A percentile compares a stretch with the other conserved stretches of the same genome.
Evolutionary conservation across 2,329 filamentous ascomycete species (phyloP).

Genomic region (Epichloe glyceriae): DNA sequence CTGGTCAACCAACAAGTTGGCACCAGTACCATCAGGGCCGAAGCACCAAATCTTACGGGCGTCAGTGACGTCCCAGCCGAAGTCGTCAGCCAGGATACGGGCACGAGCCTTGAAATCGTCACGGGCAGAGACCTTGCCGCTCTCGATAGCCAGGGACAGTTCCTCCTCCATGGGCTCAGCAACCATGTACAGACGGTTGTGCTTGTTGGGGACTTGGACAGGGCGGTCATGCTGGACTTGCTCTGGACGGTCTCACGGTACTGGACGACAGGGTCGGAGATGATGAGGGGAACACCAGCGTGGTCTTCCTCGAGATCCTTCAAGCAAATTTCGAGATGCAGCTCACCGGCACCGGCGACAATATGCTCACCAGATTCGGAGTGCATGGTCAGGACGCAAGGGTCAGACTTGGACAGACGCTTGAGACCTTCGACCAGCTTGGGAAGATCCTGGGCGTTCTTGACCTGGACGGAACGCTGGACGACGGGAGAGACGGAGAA

Average conservation of each 20-base stretch:
- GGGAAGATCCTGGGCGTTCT: slow-evolving; percentile 99
- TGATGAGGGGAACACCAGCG: slow-evolving; percentile 92
- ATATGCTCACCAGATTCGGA: slow-evolving; percentile 94
- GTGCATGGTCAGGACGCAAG: slow-evolving; percentile 88
- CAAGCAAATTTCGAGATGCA: slow-evolving; percentile 99
- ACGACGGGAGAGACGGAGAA: slow-evolving; percentile 99
- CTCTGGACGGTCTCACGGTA: slow-evolving; percentile 91
- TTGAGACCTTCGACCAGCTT: slow-evolving; percentile 99
- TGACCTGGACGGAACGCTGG: slow-evolving; percentile 96
- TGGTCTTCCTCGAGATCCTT: slow-evolving; percentile 99
- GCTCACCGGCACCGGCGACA: slow-evolving; percentile 97
- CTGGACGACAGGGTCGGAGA: slow-evolving; percentile 95
- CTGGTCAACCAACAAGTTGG: slow-evolving; percentile 98
- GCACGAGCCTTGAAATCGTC: slow-evolving; percentile 99
- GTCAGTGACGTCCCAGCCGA: slow-evolving; percentile 98
- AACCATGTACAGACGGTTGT: slow-evolving; percentile 98
- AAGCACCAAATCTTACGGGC: slow-evolving; percentile 99
- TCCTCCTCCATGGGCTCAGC: slow-evolving; percentile 89
- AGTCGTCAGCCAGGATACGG: slow-evolving; percentile 89
- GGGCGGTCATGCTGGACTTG: slow-evolving; percentile 84
- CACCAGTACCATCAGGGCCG: slow-evolving; percentile 91
- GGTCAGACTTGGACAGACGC: slow-evolving; percentile 99
- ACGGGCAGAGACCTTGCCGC: slow-evolving; percentile 82
- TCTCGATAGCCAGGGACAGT: slow-evolving; percentile 78
- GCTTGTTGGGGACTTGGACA: slow-evolving; percentile 99